Conservation (phyloP, 2,329 filamentous ascomycete genomes). For the Trichoderma asperellum region DNA sequence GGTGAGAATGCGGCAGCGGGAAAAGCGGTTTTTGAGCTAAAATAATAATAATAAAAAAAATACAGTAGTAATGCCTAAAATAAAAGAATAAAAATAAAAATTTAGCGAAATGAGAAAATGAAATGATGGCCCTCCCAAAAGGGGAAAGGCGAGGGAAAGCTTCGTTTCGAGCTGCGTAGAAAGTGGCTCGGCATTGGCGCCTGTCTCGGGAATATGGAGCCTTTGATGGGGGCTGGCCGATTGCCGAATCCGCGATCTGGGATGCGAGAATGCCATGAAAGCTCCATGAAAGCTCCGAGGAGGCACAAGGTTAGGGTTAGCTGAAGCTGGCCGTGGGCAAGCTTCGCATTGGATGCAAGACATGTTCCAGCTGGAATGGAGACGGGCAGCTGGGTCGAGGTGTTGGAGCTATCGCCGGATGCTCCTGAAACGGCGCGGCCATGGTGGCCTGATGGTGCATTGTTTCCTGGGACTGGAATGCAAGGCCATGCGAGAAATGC, state of each 20-base stretch:
- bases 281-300: neutral
- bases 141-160: neutral
- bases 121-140: neutral
- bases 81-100: neutral
- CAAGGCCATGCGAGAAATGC: neutral
- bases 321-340: neutral
- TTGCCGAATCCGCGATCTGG: constrained; percentile 20
- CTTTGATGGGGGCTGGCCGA: constrained; percentile 6
- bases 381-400: neutral
- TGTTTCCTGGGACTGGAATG: neutral
- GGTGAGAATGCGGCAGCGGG: neutral
- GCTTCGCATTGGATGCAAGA: constrained; percentile 1
- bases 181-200: constrained; percentile 14
- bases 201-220: constrained; percentile 18
- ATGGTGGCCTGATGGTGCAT: neutral
- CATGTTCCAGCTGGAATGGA: neutral
- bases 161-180: neutral
- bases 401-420: neutral
- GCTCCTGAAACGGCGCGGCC: neutral
- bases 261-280: constrained; percentile 11
- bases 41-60: neutral
- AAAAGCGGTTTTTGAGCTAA: neutral
- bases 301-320: neutral
- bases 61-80: neutral
- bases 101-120: neutral